A percentile compares a stretch with the other conserved stretches of the same genome.
These are phyloP conservation scores for Entomortierella parvispora DNA, from an alignment of 192 early-diverging fungal genomes.

Conservation along the genomic window DNA sequence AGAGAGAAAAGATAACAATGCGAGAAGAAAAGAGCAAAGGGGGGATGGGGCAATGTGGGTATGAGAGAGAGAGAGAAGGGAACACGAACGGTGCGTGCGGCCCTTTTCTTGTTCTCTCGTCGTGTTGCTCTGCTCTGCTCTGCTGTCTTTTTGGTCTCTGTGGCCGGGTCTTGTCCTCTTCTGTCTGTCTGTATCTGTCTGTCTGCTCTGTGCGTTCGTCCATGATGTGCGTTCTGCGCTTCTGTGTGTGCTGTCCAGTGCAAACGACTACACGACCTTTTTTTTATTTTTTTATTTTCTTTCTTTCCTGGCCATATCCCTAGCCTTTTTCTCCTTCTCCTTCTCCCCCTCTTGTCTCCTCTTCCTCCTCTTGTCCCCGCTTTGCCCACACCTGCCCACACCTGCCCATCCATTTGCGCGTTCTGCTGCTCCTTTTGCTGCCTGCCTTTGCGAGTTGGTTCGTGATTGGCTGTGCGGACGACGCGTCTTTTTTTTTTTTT, in stretches of 20 bases:
- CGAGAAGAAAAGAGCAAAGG: not conserved
- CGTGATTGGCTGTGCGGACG: too few species aligned
- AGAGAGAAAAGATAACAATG: not conserved
- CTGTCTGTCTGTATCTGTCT: too few species aligned
- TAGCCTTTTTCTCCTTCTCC: not conserved
- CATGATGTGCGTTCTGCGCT: too few species aligned
- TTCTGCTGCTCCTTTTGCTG: too few species aligned
- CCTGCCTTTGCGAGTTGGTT: too few species aligned
- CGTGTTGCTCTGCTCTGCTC: not conserved
- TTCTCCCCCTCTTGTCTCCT: not conserved
- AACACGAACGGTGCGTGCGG: too few species aligned
- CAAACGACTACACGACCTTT: not conserved
- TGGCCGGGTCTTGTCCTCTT: too few species aligned
- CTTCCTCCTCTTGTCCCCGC: not conserved
- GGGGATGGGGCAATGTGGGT: not conserved
- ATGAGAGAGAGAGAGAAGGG: not conserved
- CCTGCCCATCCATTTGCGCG: too few species aligned
- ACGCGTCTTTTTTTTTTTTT: not conserved
- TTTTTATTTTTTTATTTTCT: not conserved
- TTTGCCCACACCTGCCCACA: not conserved
- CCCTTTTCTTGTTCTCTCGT: not conserved
- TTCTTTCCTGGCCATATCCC: not conserved
- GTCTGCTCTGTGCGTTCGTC: too few species aligned
- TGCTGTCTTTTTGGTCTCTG: too few species aligned
- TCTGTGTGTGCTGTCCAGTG: too few species aligned